Evolutionary conservation across 2,329 filamentous ascomycete genomes (phyloP), one percentile per base, ranked within the genome.

Genomic region (Zopfia rhizophila): DNA sequence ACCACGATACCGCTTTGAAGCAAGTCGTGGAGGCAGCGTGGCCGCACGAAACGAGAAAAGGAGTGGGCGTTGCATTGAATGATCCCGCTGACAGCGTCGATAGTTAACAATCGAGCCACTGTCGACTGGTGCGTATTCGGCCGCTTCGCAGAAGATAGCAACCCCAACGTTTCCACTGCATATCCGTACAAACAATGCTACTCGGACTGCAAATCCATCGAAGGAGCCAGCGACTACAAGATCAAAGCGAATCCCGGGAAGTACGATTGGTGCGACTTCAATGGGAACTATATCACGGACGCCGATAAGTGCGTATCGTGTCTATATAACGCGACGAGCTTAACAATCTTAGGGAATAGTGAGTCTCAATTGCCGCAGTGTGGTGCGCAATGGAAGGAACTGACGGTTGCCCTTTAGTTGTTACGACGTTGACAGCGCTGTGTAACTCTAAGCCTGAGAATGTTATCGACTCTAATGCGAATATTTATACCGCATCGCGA

Each of bases 71-170:
- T n/a, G n/a, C n/a, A n/a, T n/a, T n/a, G n/a, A n/a, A n/a, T n/a
- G n/a, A n/a, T n/a, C n/a, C n/a, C n/a, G n/a, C n/a, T n/a, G n/a
- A n/a, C n/a, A n/a, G n/a, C n/a, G n/a, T 4, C 7, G 11, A 19
- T 28, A 59, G 55, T 58, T 41, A 62, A 62, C 28, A 56, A 56
- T 30, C 53, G 51, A 17, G 56, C 32, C 3, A 37, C 47, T 5
- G 44, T 60, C 8, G 58, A 62, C 19, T 62, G 48, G 49, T 62
- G 58, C 36, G 10, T 60, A 0, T 62, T 62, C 14, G 56, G 53
- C 12, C 47, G 48, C 13, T 56, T 58, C 35, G 52, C 18, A 3
- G 23, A 57, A 14, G 56, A 60, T 14, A n/a, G 25, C 7, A 55
- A 57, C 19, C 8, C 40, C 4, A 45, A 58, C 36, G 48, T 58